Base-by-base conservation (phyloP, 163 green algal genomes). In the Scenedesmus sp. region DNA sequence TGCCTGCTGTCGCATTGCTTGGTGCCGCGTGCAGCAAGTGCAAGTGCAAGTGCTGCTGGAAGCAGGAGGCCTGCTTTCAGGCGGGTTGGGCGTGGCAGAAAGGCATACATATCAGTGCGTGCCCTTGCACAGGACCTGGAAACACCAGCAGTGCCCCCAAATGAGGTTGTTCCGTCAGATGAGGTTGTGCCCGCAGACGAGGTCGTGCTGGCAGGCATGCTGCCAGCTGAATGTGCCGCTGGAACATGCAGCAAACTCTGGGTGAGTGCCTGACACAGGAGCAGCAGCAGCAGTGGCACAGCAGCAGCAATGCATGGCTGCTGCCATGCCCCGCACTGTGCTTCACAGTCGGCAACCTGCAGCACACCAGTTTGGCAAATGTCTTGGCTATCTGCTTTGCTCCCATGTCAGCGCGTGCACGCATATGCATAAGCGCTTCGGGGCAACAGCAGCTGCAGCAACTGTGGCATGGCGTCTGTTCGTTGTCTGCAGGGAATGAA, bases 401-500 rank as follows among this genome's bases (percentile, higher is more conserved):
- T n/a, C n/a, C n/a, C n/a, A n/a, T n/a, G n/a, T n/a, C n/a, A n/a
- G n/a, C n/a, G n/a, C n/a, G n/a, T n/a, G n/a, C n/a, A n/a, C n/a
- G n/a, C n/a, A n/a, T n/a, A n/a, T n/a, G n/a, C n/a, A n/a, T n/a
- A n/a, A n/a, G 30, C 5, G 5, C 6, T 72, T 3, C 30, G 2
- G 7, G 16, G 30, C 65, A 18, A 6, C 30, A 76, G 65, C 65
- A 76, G 65, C 30, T 76, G 30, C 7, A 22, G 20, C n/a, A 16
- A 70, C 65, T 3, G 65, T 37, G 30, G 30, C 30, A 40, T 76
- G 65, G 3, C 30, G 9, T 76, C 0, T 24, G 22, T 2, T 0
- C 40, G 26, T 16, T 76, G 65, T 76, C 30, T 86, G 46, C 61
- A 59, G 81, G 81, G 81, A n/a, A 86, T 86, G 49, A 72, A 86